Evolutionary conservation across 1,139 yeast species (phyloP), one percentile per base, ranked within the genome.

Genomic region (Debaryomyces singareniensis): DNA sequence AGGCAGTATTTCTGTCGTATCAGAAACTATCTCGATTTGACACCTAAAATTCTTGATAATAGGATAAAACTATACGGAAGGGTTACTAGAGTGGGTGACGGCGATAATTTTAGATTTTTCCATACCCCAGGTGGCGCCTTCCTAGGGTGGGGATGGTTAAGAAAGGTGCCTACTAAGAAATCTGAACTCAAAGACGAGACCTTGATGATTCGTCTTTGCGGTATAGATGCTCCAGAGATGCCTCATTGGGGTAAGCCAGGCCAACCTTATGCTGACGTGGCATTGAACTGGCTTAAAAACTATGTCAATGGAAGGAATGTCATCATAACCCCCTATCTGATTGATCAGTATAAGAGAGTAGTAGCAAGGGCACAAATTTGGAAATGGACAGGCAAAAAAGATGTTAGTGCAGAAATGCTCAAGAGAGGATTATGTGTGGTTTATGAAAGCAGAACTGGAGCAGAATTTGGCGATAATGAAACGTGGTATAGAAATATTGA

Each of bases 211-310:
- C 64, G 99, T 29, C 57, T 91, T 20, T 83, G 94, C 53, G 99
- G 97, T 0, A 78, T 91, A n/a, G 99, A 91, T 63, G 98, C 99
- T 0, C 99, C 99, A 1, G 99, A 91, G 51, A 61, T 94, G 25
- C 75, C 95, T 2, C 97, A 91, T 61, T 91, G 86, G 58, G 99
- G 99, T 1, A 83, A 83, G 39, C 89, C 95, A 0, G 83, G 95
- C 0, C 98, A 91, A 50, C 94, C 94, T 0, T 82, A 59, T 48
- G 75, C 95, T 20, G 85, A 78, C 29, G 97, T 91, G 39, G 93
- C 96, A 0, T 56, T 89, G 35, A 47, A 49, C 4, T 91, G 96
- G 96, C 62, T 91, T 21, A 61, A 79, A 26, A 44, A 57, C 12
- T 81, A 74, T 43, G 48, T 89, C 1, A 48, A 79, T 30, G 91